A percentile compares a stretch with the other conserved stretches of the same genome.
These are phyloP conservation scores for Populus simonii DNA, from an alignment of 345 rosid genomes.

Conservation along the genomic window DNA sequence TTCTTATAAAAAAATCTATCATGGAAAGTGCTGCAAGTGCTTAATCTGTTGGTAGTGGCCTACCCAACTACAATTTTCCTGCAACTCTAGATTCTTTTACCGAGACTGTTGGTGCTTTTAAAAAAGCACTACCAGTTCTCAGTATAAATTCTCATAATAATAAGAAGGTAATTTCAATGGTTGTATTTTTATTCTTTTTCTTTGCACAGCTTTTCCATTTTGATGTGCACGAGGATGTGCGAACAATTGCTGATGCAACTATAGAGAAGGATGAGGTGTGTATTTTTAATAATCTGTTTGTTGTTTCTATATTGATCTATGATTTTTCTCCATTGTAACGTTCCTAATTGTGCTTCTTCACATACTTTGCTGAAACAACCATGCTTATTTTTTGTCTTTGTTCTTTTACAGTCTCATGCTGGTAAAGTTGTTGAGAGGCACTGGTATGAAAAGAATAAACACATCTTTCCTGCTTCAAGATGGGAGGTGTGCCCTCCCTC, in stretches of 20 bases:
- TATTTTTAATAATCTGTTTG: neutral
- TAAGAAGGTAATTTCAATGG: neutral
- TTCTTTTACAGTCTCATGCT: conserved; percentile 75
- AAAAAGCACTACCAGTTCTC: neutral
- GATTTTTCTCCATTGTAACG: neutral
- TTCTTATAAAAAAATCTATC: neutral
- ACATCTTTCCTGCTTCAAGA: conserved; percentile 97
- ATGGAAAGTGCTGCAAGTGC: neutral
- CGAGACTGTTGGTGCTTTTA: neutral
- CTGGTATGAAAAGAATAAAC: conserved; percentile 99
- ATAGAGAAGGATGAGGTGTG: conserved; percentile 94
- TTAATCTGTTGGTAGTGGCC: neutral
- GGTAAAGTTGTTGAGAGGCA: conserved; percentile 99
- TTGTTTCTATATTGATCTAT: neutral
- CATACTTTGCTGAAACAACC: neutral
- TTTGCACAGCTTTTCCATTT: conserved; percentile 86
- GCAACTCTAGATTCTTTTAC: neutral
- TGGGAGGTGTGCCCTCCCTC: conserved; percentile 71
- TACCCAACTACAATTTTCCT: neutral
- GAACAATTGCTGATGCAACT: conserved; percentile 94
- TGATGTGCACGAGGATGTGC: conserved; percentile 96
- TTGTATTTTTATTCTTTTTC: neutral
- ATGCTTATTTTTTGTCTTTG: neutral
- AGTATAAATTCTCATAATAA: neutral
- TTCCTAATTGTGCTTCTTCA: neutral